Evolutionary conservation across 2,329 filamentous ascomycete species (phyloP).

Genomic region (Colletotrichum sojae): DNA sequence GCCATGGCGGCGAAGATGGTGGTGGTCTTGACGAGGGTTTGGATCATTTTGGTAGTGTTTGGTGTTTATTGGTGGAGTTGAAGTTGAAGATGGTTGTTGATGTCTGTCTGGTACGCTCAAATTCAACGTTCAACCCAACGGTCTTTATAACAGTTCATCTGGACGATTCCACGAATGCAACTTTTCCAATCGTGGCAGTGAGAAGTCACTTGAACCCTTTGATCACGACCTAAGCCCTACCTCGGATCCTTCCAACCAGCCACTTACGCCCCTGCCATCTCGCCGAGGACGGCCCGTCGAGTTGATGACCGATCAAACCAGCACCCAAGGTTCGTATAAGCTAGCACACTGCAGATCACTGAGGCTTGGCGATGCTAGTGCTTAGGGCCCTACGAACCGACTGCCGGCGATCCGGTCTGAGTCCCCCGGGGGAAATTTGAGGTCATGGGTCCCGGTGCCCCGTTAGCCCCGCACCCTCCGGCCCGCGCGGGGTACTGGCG

Average conservation of each 20-base stretch:
- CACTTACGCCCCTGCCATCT: neutral
- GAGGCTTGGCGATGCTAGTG: constrained; percentile 24
- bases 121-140: too few relatives aligned
- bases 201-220: neutral
- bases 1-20: neutral
- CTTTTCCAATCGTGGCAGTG: constrained; percentile 5
- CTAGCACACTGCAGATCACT: neutral
- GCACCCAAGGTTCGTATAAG: neutral
- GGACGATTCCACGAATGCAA: neutral
- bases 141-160: neutral
- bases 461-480: constrained; percentile 15
- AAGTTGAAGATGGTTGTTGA: neutral
- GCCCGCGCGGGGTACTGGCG: constrained; percentile 17
- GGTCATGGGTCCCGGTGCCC: neutral
- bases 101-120: neutral
- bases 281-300: neutral
- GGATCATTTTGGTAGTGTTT: constrained; percentile 7
- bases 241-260: constrained; percentile 22
- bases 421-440: constrained; percentile 4
- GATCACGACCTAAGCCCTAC: neutral
- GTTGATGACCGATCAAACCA: neutral
- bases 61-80: neutral
- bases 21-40: neutral
- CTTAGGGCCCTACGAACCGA: constrained; percentile 3
- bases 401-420: constrained; percentile 12